These are phyloP conservation scores for Trichopus zeylanicus DNA, from an alignment of 116 monocot genomes.

Conservation along the genomic window DNA sequence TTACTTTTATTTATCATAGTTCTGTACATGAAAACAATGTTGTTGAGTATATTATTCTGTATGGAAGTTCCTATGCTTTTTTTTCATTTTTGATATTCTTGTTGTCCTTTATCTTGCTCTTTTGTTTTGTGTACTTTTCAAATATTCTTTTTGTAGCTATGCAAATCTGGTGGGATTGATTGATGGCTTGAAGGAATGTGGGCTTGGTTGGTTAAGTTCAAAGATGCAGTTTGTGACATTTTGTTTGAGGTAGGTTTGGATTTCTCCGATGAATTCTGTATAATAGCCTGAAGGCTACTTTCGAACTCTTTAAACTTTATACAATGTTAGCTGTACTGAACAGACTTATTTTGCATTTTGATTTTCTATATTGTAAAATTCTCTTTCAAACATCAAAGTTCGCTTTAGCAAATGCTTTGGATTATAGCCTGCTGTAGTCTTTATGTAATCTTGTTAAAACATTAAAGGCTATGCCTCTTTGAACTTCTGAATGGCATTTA, in stretches of 20 bases:
- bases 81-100: background rate
- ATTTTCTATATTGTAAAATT: no score
- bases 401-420: background rate
- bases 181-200: slow-evolving; percentile 63
- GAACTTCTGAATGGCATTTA: background rate
- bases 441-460: background rate
- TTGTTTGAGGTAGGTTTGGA: slow-evolving; percentile 31
- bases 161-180: slow-evolving; percentile 26
- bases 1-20: no score
- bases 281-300: no score
- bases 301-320: background rate
- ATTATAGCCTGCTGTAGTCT: background rate
- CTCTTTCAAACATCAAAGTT: no score
- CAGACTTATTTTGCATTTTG: no score
- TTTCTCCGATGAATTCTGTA: background rate
- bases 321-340: background rate
- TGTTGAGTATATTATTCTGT: background rate
- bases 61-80: background rate
- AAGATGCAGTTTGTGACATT: slow-evolving; percentile 36
- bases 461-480: background rate
- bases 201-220: slow-evolving; percentile 52
- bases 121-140: background rate
- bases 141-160: slow-evolving; percentile 25
- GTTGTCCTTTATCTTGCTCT: background rate
- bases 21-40: no score